Evolutionary conservation across 768 basidiomycete genomes (phyloP).

Genomic region (Butyriboletus loyo): DNA sequence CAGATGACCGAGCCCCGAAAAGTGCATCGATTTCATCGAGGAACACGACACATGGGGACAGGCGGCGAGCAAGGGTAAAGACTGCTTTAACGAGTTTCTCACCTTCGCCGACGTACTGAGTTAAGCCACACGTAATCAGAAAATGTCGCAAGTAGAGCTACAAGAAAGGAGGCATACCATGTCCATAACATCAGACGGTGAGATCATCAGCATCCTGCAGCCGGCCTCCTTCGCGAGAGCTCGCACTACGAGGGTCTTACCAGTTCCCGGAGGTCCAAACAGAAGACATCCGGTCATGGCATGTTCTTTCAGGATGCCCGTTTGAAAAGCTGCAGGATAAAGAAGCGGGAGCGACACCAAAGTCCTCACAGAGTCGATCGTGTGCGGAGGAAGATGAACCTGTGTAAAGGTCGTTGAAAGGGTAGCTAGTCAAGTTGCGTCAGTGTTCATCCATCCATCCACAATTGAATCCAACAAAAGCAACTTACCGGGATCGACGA

Average conservation of each 20-base stretch:
- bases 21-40: constrained; percentile 93
- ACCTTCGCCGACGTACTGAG: constrained; percentile 82
- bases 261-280: constrained; percentile 92
- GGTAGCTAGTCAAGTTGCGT: constrained; percentile 41
- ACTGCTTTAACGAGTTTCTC: constrained; percentile 88
- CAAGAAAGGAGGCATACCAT: constrained; percentile 56
- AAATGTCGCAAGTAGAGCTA: background rate
- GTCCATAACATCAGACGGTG: constrained; percentile 94
- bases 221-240: constrained; percentile 93
- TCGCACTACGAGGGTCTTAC: constrained; percentile 86
- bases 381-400: constrained; percentile 84
- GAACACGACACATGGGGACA: constrained; percentile 92
- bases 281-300: constrained; percentile 88
- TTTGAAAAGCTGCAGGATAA: constrained; percentile 82
- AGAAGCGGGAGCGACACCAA: constrained; percentile 87
- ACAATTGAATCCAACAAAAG: background rate
- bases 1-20: constrained; percentile 80
- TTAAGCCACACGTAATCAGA: constrained; percentile 4
- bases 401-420: constrained; percentile 84
- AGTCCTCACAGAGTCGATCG: constrained; percentile 89
- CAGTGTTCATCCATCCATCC: background rate
- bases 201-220: constrained; percentile 86
- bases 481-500: constrained; percentile 72
- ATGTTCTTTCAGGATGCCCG: constrained; percentile 88
- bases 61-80: constrained; percentile 78